phyloP scores from a whole-genome alignment of 805 yeast species.

The Wickerhamiella qilinensis region DNA sequence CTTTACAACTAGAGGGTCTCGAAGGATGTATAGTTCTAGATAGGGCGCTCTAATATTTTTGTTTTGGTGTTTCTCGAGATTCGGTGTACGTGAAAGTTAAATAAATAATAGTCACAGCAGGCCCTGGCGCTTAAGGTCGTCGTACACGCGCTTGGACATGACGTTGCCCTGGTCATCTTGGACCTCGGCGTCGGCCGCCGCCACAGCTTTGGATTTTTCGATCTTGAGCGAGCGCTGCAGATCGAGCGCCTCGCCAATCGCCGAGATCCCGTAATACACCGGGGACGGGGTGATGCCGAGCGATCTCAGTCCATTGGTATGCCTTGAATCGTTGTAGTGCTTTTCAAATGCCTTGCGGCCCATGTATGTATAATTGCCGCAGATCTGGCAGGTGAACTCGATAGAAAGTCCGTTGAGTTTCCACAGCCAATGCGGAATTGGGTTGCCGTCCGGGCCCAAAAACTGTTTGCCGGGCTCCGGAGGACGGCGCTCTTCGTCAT shows the following conservation, averaged over 20 bases:
- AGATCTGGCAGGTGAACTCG: slow-evolving; percentile 65
- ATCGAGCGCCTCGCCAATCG: slow-evolving; percentile 47
- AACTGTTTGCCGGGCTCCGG: slow-evolving; percentile 46
- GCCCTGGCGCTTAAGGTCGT: slow-evolving; percentile 80
- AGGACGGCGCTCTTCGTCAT: slow-evolving; percentile 22
- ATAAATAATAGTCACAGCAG: slow-evolving; percentile 35
- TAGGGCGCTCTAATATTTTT: too few species aligned
- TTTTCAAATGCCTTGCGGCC: slow-evolving; percentile 58
- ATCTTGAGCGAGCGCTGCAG: slow-evolving; percentile 29
- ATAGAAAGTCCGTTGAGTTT: slow-evolving; percentile 74
- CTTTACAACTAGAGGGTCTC: slow-evolving; percentile 36
- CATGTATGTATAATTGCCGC: slow-evolving; percentile 56
- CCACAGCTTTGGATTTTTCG: slow-evolving; percentile 21
- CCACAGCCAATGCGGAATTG: slow-evolving; percentile 87
- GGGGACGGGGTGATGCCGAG: slow-evolving; percentile 49
- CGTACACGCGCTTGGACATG: slow-evolving; percentile 67
- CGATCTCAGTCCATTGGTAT: slow-evolving; percentile 54
- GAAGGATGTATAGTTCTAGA: too few species aligned
- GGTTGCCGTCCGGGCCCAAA: slow-evolving; percentile 74
- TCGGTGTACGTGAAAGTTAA: too few species aligned
- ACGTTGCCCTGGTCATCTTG: slow-evolving; percentile 92
- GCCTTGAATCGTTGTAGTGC: slow-evolving; percentile 63
- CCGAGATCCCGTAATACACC: slow-evolving; percentile 46
- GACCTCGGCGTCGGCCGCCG: slow-evolving; percentile 52
- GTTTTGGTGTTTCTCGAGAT: too few species aligned